Evolutionary conservation across 805 yeast species (phyloP).

Genomic region (Maudiozyma bulderi): DNA sequence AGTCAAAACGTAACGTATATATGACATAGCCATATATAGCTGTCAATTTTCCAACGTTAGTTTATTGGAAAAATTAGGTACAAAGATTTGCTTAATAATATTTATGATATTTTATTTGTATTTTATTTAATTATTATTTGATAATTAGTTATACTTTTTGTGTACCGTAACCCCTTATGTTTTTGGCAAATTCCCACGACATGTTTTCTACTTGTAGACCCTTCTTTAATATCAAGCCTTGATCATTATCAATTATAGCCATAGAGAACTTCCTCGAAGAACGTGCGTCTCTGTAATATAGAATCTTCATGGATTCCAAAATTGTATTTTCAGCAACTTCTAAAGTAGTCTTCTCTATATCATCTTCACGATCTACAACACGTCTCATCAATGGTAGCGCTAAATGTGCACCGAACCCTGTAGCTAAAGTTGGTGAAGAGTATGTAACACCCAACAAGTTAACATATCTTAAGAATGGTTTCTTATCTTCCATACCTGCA

Average conservation of each 20-base stretch:
- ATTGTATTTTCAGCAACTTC: conserved; percentile 71
- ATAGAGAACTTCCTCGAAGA: conserved; percentile 77
- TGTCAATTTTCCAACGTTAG: too few relatives aligned
- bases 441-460: conserved; percentile 89
- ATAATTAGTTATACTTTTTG: conserved; percentile 33
- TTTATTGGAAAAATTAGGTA: too few relatives aligned
- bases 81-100: too few relatives aligned
- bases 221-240: conserved; percentile 56
- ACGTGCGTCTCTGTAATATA: conserved; percentile 94
- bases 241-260: conserved; percentile 60
- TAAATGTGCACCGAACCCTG: conserved; percentile 93
- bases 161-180: conserved; percentile 85
- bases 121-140: too few relatives aligned
- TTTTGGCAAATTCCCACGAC: conserved; percentile 85
- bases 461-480: conserved; percentile 74
- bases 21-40: too few relatives aligned
- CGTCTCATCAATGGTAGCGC: conserved; percentile 88
- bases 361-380: conserved; percentile 69
- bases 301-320: conserved; percentile 82
- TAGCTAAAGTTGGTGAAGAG: conserved; percentile 79
- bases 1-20: too few relatives aligned
- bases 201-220: conserved; percentile 59
- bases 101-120: too few relatives aligned
- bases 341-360: conserved; percentile 57
- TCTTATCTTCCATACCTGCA: conserved; percentile 70